Evolutionary conservation across 371 early-diverging fungal species (phyloP).

Genomic region (Mucor plumbeus): DNA sequence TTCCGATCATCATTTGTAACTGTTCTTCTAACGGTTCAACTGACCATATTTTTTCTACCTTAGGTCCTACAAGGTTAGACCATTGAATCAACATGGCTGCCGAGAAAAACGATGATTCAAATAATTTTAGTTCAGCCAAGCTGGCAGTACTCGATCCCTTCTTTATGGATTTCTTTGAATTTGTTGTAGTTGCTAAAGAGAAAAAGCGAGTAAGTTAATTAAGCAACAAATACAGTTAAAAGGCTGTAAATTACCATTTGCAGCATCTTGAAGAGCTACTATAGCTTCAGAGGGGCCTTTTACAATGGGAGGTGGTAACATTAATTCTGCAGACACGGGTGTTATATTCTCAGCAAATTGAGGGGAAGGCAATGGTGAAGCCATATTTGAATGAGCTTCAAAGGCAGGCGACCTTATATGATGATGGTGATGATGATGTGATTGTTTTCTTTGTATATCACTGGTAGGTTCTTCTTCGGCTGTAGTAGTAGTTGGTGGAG

Average conservation of each 20-base stretch:
- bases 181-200: neutral
- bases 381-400: constrained; percentile 17
- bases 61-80: constrained; percentile 68
- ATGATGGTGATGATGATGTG: constrained; percentile 43
- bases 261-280: constrained; percentile 54
- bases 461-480: constrained; percentile 3
- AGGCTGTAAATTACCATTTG: constrained; percentile 33
- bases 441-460: constrained; percentile 29
- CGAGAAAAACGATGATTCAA: constrained; percentile 64
- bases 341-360: constrained; percentile 26
- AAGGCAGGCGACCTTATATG: constrained; percentile 43
- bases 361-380: constrained; percentile 37
- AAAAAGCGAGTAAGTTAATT: neutral
- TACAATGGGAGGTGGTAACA: constrained; percentile 38
- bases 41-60: constrained; percentile 60
- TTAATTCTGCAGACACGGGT: constrained; percentile 16
- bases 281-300: constrained; percentile 52
- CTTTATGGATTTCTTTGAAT: neutral
- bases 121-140: constrained; percentile 29
- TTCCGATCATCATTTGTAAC: constrained; percentile 48
- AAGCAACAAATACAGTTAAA: neutral
- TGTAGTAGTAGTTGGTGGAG: constrained; percentile 6
- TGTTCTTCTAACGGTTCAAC: constrained; percentile 34
- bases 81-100: constrained; percentile 62
- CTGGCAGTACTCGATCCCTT: neutral